Evolutionary conservation across 2,329 filamentous ascomycete species (phyloP).

Genomic region (Nemania sp.): DNA sequence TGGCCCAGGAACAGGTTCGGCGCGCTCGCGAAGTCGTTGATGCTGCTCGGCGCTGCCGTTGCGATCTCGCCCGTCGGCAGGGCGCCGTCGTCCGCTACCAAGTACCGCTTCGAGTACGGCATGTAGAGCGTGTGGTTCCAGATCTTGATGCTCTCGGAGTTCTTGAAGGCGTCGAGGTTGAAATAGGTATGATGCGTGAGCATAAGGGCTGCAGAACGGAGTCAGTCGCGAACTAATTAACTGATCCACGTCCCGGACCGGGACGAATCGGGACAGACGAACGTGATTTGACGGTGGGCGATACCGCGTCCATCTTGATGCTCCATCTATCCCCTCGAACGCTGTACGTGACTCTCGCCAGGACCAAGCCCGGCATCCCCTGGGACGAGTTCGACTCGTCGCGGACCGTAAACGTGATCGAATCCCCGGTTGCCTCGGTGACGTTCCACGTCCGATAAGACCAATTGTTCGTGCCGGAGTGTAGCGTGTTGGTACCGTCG

Average conservation of each 20-base stretch:
- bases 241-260: neutral
- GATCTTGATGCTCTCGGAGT: conserved; percentile 58
- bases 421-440: conserved; percentile 55
- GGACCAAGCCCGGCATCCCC: conserved; percentile 65
- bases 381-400: conserved; percentile 61
- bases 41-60: conserved; percentile 56
- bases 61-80: conserved; percentile 66
- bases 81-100: conserved; percentile 59
- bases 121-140: conserved; percentile 67
- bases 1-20: conserved; percentile 65
- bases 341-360: conserved; percentile 66
- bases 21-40: conserved; percentile 69
- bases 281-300: conserved; percentile 54
- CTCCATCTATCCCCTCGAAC: conserved; percentile 60
- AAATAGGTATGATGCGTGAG: conserved; percentile 62
- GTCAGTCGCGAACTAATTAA: neutral
- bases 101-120: conserved; percentile 63
- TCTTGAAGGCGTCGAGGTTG: conserved; percentile 68
- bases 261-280: conserved; percentile 29
- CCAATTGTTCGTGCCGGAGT: conserved; percentile 65
- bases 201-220: conserved; percentile 8
- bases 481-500: conserved; percentile 59
- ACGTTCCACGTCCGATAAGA: conserved; percentile 68
- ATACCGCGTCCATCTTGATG: conserved; percentile 62
- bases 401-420: conserved; percentile 68